Evolutionary conservation across 257 asterid genomes (phyloP).

Genomic region (Handroanthus guayacan): DNA sequence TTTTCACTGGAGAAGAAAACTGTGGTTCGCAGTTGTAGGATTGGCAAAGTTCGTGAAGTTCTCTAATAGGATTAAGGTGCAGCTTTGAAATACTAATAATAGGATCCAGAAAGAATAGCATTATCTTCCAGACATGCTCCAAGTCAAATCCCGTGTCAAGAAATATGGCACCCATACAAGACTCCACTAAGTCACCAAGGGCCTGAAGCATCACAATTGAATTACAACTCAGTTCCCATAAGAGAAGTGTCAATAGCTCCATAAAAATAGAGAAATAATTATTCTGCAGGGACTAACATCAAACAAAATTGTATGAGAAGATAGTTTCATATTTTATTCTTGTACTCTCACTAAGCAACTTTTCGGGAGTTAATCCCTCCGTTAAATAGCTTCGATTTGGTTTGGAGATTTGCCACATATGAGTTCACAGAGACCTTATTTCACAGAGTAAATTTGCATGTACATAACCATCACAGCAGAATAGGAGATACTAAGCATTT

Average conservation of each 20-base stretch:
- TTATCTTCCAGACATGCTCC: conserved; percentile 67
- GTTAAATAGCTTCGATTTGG: conserved; percentile 6
- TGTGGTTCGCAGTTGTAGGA: conserved; percentile 58
- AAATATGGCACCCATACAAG: conserved; percentile 85
- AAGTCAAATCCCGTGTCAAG: conserved; percentile 88
- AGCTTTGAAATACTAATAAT: conserved; percentile 63
- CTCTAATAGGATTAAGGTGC: conserved; percentile 72
- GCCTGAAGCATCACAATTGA: conserved; percentile 61
- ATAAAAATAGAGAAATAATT: conserved; percentile 15
- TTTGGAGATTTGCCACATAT: conserved; percentile 14
- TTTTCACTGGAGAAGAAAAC: conserved; percentile 47
- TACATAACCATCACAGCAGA: neutral
- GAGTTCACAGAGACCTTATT: neutral
- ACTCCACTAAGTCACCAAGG: conserved; percentile 96
- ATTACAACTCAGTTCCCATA: conserved; percentile 38
- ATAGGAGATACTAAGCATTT: conserved; percentile 13
- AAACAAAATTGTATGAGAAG: conserved; percentile 1
- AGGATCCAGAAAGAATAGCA: conserved; percentile 77
- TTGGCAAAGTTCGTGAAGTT: conserved; percentile 84
- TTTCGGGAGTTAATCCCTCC: neutral
- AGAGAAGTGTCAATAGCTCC: conserved; percentile 1
- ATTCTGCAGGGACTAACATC: conserved; percentile 10
- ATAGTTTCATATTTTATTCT: neutral
- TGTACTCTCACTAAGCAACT: neutral
- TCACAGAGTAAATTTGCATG: conserved; percentile 14